Evolutionary conservation across 495 filamentous ascomycete genomes (phyloP), one percentile per base, ranked within the genome.

Genomic region (Astrothelium subdiscretum): DNA sequence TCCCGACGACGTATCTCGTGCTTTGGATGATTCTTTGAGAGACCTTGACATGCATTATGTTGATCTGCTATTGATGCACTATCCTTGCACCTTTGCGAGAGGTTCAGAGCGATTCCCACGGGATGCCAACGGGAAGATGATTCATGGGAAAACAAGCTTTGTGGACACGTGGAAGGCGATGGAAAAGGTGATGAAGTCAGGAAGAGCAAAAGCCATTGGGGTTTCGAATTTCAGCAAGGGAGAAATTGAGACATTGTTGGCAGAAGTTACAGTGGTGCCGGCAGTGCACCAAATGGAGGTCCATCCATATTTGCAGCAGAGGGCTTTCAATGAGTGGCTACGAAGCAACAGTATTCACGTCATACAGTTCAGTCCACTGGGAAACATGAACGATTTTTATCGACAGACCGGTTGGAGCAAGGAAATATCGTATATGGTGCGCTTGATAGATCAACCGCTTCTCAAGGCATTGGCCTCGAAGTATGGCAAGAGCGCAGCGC

Each of bases 201-300:
- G 81, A 66, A 78, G 80, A 65, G 76, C 79, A 40, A 77, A 80
- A 65, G 75, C 79, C 18, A 84, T 88, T 63, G 81, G 82, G 13
- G 77, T 84, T 20, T 80, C 78, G 52, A 84, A 65, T 43, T 65
- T 62, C 59, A 65, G 31, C 42, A 57, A 32, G 31, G 22, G 6
- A 18, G 27, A 31, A 32, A 12, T 62, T 8, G 57, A 64, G 29
- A 27, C 42, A 8, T 31, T 64, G 15, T 29, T 64, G 29, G 15
- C 11, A 22, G 44, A 60, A 48, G 29, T n/a, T 22, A 27, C 24
- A 10, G 62, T 64, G 18, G 62, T 63, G 31, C 63, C 63, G 6
- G 63, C 61, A 20, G 63, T 59, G 13, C 57, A 65, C 38, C 63
- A 65, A 42, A 32, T 63, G 13, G 63, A 65, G 31, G 32, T 38